Evolutionary conservation across 2,329 filamentous ascomycete species (phyloP).

Genomic region (Penicillium sp.): DNA sequence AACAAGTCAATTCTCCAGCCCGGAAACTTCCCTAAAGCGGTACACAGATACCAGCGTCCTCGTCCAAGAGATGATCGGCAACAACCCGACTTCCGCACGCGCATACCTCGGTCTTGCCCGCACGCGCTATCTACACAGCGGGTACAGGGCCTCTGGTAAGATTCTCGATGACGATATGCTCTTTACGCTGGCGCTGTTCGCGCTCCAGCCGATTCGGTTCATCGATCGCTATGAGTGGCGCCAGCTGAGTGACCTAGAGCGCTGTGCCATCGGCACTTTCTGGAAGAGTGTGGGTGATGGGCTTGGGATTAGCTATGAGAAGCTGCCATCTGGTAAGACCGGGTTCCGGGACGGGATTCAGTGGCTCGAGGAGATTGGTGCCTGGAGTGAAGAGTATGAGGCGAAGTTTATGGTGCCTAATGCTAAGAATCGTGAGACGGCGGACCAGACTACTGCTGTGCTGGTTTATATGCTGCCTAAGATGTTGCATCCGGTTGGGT

Average conservation of each 20-base stretch:
- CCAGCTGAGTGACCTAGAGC: constrained; percentile 62
- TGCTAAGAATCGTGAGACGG: constrained; percentile 51
- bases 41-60: constrained; percentile 54
- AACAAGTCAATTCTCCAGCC: constrained; percentile 50
- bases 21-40: constrained; percentile 51
- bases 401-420: constrained; percentile 56
- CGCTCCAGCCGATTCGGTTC: constrained; percentile 64
- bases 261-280: constrained; percentile 64
- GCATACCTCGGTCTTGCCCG: constrained; percentile 56
- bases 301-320: constrained; percentile 59
- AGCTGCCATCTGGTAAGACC: constrained; percentile 41
- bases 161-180: constrained; percentile 64
- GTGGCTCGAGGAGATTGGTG: constrained; percentile 52
- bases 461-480: constrained; percentile 57
- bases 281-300: constrained; percentile 71
- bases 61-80: constrained; percentile 49
- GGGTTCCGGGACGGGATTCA: constrained; percentile 52
- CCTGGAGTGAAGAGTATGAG: constrained; percentile 60
- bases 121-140: constrained; percentile 62
- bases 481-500: constrained; percentile 46
- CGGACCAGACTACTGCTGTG: constrained; percentile 59
- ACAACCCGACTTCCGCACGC: constrained; percentile 46
- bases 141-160: constrained; percentile 57
- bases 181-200: constrained; percentile 64
- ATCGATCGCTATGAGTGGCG: constrained; percentile 69